Evolutionary conservation across 306 rosid genomes (phyloP), one percentile per base, ranked within the genome.

Genomic region (Trifolium subterraneum): DNA sequence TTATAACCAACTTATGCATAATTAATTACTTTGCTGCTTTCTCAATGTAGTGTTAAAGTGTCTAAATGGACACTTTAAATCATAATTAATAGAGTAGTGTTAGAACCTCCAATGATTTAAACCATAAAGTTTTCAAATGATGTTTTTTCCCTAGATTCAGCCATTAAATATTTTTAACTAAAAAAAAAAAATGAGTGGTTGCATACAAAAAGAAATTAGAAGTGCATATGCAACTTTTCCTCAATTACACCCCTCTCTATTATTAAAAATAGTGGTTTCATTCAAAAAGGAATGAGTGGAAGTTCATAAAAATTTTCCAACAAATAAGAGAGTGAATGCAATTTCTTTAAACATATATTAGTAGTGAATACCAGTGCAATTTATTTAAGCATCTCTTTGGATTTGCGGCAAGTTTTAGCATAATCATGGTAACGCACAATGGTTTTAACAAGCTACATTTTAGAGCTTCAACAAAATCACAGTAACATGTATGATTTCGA

Each of bases 21-120:
- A 55, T 8, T 67, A n/a, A 4, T 68, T 58, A 36, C 39, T 54
- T 39, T 50, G 1, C 11, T 52, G 58, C 68, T 66, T 67, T 67
- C 27, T 54, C 22, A 16, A 12, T 16, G 51, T 41, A 38, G 18
- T 10, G 39, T 8, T 11, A 51, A 64, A 51, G 25, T 22, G 41
- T 38, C 23, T 27, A 54, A 66, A 7, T 27, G 47, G 41, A 39
- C 42, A 52, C 41, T 10, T 12, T 18, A 63, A 47, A 52, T 36
- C 45, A 39, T 39, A 39, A 75, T 29, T 66, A n/a, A 58, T 41
- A 5, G 39, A 63, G 6, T 29, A 55, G 10, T 12, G 41, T 45
- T n/a, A 58, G 20, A 33, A 31, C 9, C 16, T 7, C 33, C 31
- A 25, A 25, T 41, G 15, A 25, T 41, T 59, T 59, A 52, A 10